Evolutionary conservation across 2,329 filamentous ascomycete genomes (phyloP), one percentile per base, ranked within the genome.

Genomic region (Colletotrichum truncatum): DNA sequence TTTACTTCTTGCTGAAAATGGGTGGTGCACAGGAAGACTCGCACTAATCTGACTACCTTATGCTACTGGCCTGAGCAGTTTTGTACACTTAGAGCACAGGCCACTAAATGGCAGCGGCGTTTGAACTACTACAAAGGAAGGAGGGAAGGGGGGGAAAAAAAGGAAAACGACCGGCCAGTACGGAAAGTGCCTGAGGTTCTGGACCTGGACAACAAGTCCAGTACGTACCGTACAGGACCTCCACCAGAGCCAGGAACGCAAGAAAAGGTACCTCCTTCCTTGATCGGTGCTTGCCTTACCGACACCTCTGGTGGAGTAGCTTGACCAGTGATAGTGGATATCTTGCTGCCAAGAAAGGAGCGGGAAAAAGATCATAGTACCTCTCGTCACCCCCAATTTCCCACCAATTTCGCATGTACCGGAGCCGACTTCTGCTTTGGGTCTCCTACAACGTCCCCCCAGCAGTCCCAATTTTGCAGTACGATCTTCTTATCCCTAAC

Each of bases 351-450:
- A 58, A 65, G 59, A 39, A 25, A 16, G 14, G n/a, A 45, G 30
- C 18, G n/a, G n/a, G 11, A 53, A 49, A 25, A 43, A 59, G 49
- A 38, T 14, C 21, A 18, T 32, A 39, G 45, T 67, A 67, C 66
- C 28, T 67, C 16, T 61, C 41, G 51, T 61, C 49, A 66, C 63
- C 54, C n/a, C 28, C 62, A 66, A 67, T 67, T 39, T 67, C 66
- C 63, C 30, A 66, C 62, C 66, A 67, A 67, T 67, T 55, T 67
- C 66, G 55, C 51, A 67, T 67, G 66, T 67, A 66, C 66, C 66
- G 66, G 65, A 66, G 62, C 28, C 62, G 41, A 61, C 55, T 66
- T 65, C 65, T 67, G 38, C 56, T 66, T 67, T 51, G 30, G 62
- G 62, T 61, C 52, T 34, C 48, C 57, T 51, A 48, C 49, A 54